A percentile compares a stretch with the other conserved stretches of the same genome.
Conservation (phyloP, 345 rosid genomes). For the Murraya paniculata region DNA sequence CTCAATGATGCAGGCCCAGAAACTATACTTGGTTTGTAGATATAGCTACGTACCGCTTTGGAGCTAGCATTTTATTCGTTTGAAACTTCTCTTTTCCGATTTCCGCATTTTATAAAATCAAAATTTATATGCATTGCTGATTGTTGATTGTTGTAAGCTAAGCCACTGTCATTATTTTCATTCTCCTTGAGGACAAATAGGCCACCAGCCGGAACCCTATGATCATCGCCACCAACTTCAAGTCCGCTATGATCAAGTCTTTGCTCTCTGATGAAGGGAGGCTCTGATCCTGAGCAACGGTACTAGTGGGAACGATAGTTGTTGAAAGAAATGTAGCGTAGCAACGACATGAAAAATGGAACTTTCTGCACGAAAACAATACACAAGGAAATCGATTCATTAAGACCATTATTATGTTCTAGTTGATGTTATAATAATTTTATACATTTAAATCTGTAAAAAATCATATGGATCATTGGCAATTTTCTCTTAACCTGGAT, state of each 20-base stretch:
- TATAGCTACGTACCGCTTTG: no score
- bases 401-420: no score
- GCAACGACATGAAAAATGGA: constrained; percentile 37
- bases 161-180: constrained; percentile 17
- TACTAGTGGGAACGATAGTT: constrained; percentile 32
- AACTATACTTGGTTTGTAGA: background rate
- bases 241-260: constrained; percentile 10
- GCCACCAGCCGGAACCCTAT: constrained; percentile 30
- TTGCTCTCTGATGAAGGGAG: constrained; percentile 10
- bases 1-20: background rate
- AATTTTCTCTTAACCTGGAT: constrained; percentile 19
- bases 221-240: constrained; percentile 32
- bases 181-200: constrained; percentile 26
- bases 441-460: background rate
- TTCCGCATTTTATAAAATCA: no score
- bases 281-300: constrained; percentile 12
- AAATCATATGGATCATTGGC: background rate
- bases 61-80: no score
- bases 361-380: constrained; percentile 22
- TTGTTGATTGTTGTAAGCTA: background rate
- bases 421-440: background rate
- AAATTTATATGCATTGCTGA: background rate
- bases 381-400: background rate
- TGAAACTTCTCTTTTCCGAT: no score
- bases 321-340: constrained; percentile 24